Percentiles rank a stretch among this genome's conserved stretches.
Evolutionary conservation across 2,329 filamentous ascomycete genomes (phyloP).

Genomic region (Fusarium sp.): DNA sequence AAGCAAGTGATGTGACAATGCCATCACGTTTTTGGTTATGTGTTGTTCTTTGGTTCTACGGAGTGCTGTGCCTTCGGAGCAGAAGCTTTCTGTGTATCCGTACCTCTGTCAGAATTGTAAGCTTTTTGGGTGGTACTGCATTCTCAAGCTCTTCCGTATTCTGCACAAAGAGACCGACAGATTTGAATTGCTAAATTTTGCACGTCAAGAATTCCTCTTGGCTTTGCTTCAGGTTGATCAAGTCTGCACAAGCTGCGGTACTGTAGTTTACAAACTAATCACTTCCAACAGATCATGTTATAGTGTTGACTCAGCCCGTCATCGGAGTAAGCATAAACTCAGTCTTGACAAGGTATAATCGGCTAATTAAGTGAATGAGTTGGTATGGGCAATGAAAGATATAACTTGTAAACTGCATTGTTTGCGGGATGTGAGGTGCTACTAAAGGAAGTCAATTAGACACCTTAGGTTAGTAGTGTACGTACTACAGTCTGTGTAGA

Average conservation of each 20-base stretch:
- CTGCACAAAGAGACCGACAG: background rate
- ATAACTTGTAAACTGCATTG: background rate
- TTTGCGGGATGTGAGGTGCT: background rate
- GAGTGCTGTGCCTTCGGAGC: background rate
- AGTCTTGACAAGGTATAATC: background rate
- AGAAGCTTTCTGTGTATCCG: background rate
- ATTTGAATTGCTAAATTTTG: background rate
- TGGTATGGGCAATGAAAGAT: background rate
- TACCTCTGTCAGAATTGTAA: background rate
- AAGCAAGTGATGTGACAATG: conserved; percentile 43
- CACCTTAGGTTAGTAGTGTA: background rate
- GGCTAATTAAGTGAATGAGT: background rate
- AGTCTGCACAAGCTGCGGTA: background rate
- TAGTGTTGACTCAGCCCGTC: background rate
- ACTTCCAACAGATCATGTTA: background rate
- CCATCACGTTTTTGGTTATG: conserved; percentile 14
- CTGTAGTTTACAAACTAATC: background rate
- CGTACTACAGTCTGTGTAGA: background rate
- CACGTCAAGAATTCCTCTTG: background rate
- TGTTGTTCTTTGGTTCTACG: background rate
- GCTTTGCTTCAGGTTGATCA: background rate
- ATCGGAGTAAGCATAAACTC: background rate
- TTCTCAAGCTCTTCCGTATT: background rate
- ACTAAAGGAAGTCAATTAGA: background rate
- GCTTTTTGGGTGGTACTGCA: background rate